Conservation (phyloP, 2,329 filamentous ascomycete species). For the Huntiella moniliformis region DNA sequence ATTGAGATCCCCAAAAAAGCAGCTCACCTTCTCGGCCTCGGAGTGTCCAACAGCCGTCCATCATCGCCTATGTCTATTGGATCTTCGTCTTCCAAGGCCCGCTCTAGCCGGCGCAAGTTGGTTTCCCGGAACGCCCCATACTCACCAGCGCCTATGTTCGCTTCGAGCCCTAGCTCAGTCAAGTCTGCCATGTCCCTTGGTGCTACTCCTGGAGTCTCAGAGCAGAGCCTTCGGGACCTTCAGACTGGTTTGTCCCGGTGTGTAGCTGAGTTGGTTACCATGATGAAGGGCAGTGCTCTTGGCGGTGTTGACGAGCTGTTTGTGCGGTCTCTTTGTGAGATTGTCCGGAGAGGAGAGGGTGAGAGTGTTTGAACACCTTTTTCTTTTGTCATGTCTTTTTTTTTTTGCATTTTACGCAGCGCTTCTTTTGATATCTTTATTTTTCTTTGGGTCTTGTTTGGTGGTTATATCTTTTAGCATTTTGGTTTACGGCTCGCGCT, state of each 20-base stretch:
- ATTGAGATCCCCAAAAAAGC: constrained; percentile 32
- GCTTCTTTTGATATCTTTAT: background rate
- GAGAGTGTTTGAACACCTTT: constrained; percentile 1
- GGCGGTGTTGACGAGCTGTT: constrained; percentile 8
- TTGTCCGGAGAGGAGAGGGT: constrained; percentile 10
- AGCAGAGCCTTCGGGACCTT: constrained; percentile 19
- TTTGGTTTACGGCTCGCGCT: too few relatives aligned
- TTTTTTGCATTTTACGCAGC: constrained; percentile 1
- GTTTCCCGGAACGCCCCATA: background rate
- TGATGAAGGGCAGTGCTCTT: constrained; percentile 19
- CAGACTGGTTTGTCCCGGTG: constrained; percentile 31
- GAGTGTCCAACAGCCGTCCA: constrained; percentile 13
- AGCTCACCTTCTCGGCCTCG: constrained; percentile 30
- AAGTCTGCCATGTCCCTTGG: constrained; percentile 14
- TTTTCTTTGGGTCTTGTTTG: constrained; percentile 3
- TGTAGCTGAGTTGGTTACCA: constrained; percentile 31
- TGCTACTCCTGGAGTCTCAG: too few relatives aligned
- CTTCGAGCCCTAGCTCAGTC: constrained; percentile 12
- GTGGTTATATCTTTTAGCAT: background rate
- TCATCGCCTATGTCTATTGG: constrained; percentile 13
- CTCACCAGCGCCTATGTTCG: background rate
- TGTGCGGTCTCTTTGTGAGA: constrained; percentile 9
- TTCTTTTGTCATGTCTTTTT: constrained; percentile 4
- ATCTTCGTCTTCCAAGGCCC: background rate
- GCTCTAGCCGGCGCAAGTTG: background rate